These are phyloP conservation scores for Penicillium cataractarum DNA, from an alignment of 495 filamentous ascomycete genomes.

Conservation along the genomic window DNA sequence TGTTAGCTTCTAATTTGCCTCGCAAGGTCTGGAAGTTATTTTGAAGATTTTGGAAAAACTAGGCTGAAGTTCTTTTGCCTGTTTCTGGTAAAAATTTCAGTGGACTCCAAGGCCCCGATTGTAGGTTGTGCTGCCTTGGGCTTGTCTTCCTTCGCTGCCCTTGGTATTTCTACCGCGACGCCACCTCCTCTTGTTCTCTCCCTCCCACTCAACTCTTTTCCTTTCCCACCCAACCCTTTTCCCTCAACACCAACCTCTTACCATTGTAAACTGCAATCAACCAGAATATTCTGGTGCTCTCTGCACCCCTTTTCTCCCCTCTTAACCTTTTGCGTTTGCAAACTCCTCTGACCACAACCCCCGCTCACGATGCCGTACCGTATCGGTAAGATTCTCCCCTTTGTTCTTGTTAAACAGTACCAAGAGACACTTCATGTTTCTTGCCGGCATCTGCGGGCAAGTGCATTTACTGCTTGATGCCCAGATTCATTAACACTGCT, in stretches of 20 bases:
- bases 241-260: not conserved
- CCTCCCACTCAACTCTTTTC: not conserved
- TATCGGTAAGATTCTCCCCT: conserved; percentile 20
- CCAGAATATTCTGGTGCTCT: not conserved
- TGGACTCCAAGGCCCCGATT: too few relatives aligned
- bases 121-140: too few relatives aligned
- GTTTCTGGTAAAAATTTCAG: too few relatives aligned
- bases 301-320: not conserved
- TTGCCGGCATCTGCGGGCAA: not conserved
- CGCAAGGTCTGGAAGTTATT: too few relatives aligned
- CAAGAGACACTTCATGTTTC: not conserved
- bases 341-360: not conserved
- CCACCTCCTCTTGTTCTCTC: not conserved
- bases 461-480: not conserved
- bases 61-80: too few relatives aligned
- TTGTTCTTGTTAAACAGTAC: not conserved
- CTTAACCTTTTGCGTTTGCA: not conserved
- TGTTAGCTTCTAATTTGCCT: too few relatives aligned
- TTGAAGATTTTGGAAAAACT: too few relatives aligned
- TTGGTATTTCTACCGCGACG: too few relatives aligned
- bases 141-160: too few relatives aligned
- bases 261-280: not conserved
- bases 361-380: conserved; percentile 21
- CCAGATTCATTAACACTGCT: not conserved
- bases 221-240: not conserved